Evolutionary conservation across 139 green algal genomes (phyloP), one percentile per base, ranked within the genome.

Genomic region (Haematococcus lacustris): DNA sequence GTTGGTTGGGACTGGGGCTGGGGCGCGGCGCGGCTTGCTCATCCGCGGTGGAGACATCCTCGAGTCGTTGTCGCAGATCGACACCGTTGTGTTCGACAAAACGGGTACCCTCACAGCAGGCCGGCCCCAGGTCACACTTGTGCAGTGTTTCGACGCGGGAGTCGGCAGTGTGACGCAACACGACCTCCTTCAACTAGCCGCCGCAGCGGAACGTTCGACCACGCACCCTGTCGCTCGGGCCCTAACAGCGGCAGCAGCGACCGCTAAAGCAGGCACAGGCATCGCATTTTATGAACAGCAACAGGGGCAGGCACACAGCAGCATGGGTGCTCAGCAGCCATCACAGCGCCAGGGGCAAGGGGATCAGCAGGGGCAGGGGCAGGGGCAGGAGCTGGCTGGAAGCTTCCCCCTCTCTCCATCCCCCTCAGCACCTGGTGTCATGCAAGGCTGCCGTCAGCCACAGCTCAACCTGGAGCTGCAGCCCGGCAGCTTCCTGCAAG

Each of bases 81-180:
- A 96, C 80, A 92, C 86, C 0, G 85, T 97, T 3, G 83, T 97
- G 28, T 94, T 97, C 76, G 93, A 98, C 81, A 98, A 98, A 85
- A 98, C 93, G 0, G 93, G 93, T 53, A 98, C 93, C 0, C 79
- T 98, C 3, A 98, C 93, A 3, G 38, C 66, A 0, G 93, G 93
- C 50, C 82, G 81, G 59, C 93, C 93, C 1, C 74, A 76, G 2
- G 86, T 97, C 34, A 35, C 38, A 17, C n/a, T 66, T 66, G n/a
- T 6, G 17, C 59, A 17, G 21, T n/a, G 13, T 34, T n/a, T 17
- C 9, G n/a, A 3, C 68, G 9, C 13, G 38, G 37, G 37, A 71
- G 66, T 7, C 43, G 4, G 38, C 3, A 28, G 41, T 75, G 53
- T 70, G 51, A 6, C 43, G 1, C 63, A 71, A 47, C 1, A 47